A percentile compares a stretch with the other conserved stretches of the same genome.
These are phyloP conservation scores for Ogataea glucozyma DNA, from an alignment of 805 yeast species.

Conservation along the genomic window DNA sequence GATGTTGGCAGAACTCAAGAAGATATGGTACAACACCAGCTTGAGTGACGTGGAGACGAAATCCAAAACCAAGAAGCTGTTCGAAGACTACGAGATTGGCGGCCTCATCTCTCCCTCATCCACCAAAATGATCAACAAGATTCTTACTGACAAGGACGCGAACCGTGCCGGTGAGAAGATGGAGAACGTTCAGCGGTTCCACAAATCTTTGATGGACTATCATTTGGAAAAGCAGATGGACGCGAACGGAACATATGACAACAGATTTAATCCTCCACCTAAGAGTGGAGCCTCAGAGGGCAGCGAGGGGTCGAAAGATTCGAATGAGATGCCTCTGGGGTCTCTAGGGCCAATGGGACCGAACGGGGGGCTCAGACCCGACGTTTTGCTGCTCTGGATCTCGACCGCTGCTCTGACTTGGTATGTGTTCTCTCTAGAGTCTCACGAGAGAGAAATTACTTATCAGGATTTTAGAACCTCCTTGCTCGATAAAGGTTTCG, in stretches of 20 bases:
- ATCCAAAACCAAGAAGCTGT: constrained; percentile 20
- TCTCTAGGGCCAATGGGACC: no score
- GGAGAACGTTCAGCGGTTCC: constrained; percentile 33
- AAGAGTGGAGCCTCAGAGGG: constrained; percentile 6
- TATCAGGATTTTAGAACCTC: constrained; percentile 81
- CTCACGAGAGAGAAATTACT: constrained; percentile 35
- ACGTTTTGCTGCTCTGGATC: constrained; percentile 24
- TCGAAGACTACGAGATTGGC: constrained; percentile 34
- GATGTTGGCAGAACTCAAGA: constrained; percentile 26
- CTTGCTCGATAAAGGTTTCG: constrained; percentile 75
- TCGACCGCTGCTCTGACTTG: constrained; percentile 24
- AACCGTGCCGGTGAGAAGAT: constrained; percentile 32
- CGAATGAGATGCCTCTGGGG: constrained; percentile 8
- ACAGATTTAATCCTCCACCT: constrained; percentile 27
- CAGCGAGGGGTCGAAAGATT: constrained; percentile 1
- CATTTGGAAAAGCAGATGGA: constrained; percentile 32
- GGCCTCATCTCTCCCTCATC: constrained; percentile 34
- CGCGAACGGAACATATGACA: constrained; percentile 22
- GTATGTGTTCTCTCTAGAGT: constrained; percentile 22
- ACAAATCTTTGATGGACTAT: constrained; percentile 32
- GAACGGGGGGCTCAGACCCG: constrained; percentile 18
- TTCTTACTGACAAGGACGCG: constrained; percentile 29
- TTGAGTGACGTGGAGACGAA: constrained; percentile 20
- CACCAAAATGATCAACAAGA: constrained; percentile 28
- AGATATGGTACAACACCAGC: constrained; percentile 28